Percentiles rank a stretch among this genome's conserved stretches.
Conservation (phyloP, 2,329 filamentous ascomycete genomes). For the Epichloe glyceriae region DNA sequence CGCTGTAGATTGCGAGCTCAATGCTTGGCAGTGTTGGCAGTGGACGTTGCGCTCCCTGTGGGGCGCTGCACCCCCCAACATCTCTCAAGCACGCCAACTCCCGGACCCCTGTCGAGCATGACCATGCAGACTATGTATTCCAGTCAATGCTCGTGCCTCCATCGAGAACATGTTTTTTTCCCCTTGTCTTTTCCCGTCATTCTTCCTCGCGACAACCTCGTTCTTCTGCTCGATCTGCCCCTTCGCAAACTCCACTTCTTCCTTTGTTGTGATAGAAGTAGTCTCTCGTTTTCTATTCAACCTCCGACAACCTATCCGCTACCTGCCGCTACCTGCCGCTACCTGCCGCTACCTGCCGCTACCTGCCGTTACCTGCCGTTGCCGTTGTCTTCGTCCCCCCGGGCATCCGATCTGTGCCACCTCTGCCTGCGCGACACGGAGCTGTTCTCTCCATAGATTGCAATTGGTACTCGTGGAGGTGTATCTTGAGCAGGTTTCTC, state of each 20-base stretch:
- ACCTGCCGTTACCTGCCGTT: neutral
- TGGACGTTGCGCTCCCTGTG: neutral
- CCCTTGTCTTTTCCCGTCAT: neutral
- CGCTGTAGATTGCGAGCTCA: neutral
- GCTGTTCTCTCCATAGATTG: neutral
- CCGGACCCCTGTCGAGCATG: neutral
- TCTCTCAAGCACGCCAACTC: neutral
- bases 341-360: no score
- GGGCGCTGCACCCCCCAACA: neutral
- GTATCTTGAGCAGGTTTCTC: neutral
- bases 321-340: neutral
- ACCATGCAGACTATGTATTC: neutral
- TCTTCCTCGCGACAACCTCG: neutral
- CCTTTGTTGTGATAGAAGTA: constrained; percentile 3
- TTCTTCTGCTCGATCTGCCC: neutral
- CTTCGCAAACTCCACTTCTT: neutral
- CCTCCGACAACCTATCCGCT: neutral
- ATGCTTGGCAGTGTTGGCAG: neutral
- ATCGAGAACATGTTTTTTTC: neutral
- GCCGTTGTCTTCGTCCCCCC: neutral
- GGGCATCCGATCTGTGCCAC: neutral
- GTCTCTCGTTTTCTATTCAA: constrained; percentile 1
- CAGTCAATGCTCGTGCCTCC: neutral
- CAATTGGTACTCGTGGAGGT: neutral
- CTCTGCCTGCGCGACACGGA: neutral